Evolutionary conservation across 2,329 filamentous ascomycete species (phyloP), one percentile per base, ranked within the genome.

Genomic region (Alternaria viburni): DNA sequence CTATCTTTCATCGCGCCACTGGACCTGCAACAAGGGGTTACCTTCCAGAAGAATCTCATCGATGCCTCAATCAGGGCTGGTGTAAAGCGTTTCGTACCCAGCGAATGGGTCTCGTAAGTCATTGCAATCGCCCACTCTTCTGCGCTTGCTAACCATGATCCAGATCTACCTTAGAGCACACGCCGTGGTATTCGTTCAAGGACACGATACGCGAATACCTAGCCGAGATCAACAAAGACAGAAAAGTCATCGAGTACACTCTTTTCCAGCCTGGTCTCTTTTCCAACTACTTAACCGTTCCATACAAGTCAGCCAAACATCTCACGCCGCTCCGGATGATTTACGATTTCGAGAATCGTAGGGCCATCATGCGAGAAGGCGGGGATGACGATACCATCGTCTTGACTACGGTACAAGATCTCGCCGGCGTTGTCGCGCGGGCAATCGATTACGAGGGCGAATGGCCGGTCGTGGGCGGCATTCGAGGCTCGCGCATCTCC

Each of bases 251-350:
- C 19, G 85, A 88, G 65, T 88, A 88, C 69, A 82, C 75, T 0
- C 72, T 87, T 0, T 87, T 88, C 59, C 84, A 86, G 32, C 82
- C 83, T 0, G 86, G 86, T 0, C 57, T 86, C 0, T 86, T 87
- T 67, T 64, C 83, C 3, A 79, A 88, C 71, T 88, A 87, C 71
- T 70, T 87, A n/a, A 82, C 83, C 0, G 79, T 68, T 47, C 86
- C 86, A 0, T 72, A 84, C 61, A 77, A 79, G 56, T 82, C 85
- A 0, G 69, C 82, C 10, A 84, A 81, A 58, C 77, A 88, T 57
- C 57, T 88, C 0, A 68, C 76, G 1, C 23, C 23, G 11, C 13
- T 56, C 6, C n/a, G 25, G 3, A 7, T 17, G 3, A 44, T 17
- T 8, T 32, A 25, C 8, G 54, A 56, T 32, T 56, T 56, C 21